Evolutionary conservation across 2,329 filamentous ascomycete species (phyloP).

Genomic region (Fusarium drepaniforme): DNA sequence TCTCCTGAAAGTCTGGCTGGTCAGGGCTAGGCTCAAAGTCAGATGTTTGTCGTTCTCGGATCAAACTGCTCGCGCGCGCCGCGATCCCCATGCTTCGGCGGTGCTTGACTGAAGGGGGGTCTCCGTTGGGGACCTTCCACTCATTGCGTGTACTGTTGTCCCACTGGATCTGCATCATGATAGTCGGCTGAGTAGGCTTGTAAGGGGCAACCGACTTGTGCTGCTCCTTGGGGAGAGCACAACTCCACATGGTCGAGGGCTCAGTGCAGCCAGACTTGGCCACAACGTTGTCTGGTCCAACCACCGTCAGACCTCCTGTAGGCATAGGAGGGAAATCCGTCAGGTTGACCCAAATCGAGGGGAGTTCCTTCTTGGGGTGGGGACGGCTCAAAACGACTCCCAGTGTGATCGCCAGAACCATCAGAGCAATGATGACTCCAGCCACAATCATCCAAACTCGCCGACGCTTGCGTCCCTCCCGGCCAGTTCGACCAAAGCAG

Average conservation of each 20-base stretch:
- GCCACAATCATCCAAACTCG: slow-evolving; percentile 69
- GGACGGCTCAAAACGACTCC: slow-evolving; percentile 64
- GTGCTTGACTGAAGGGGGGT: slow-evolving; percentile 44
- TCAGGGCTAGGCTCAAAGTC: slow-evolving; percentile 65
- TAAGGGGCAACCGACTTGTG: slow-evolving; percentile 74
- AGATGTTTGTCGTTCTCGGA: slow-evolving; percentile 33
- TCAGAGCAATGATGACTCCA: slow-evolving; percentile 63
- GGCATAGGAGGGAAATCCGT: slow-evolving; percentile 90
- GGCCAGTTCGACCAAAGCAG: slow-evolving; percentile 73
- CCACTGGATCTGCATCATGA: slow-evolving; percentile 83
- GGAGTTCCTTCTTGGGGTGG: slow-evolving; percentile 39
- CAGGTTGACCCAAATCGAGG: slow-evolving; percentile 82
- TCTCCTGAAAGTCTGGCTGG: slow-evolving; percentile 75
- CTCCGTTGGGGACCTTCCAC: slow-evolving; percentile 61
- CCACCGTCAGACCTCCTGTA: slow-evolving; percentile 83
- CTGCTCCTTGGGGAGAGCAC: slow-evolving; percentile 82
- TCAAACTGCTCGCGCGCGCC: slow-evolving; percentile 38
- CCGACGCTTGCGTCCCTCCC: slow-evolving; percentile 73
- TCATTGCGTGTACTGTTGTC: slow-evolving; percentile 68
- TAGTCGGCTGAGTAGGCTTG: slow-evolving; percentile 77
- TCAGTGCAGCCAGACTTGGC: slow-evolving; percentile 77
- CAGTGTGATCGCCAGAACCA: slow-evolving; percentile 70
- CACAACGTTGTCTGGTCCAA: slow-evolving; percentile 75
- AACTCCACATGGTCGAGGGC: slow-evolving; percentile 86
- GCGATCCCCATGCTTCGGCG: slow-evolving; percentile 44